phyloP scores from a whole-genome alignment of 805 yeast genomes.

The Candida morakotiae region DNA sequence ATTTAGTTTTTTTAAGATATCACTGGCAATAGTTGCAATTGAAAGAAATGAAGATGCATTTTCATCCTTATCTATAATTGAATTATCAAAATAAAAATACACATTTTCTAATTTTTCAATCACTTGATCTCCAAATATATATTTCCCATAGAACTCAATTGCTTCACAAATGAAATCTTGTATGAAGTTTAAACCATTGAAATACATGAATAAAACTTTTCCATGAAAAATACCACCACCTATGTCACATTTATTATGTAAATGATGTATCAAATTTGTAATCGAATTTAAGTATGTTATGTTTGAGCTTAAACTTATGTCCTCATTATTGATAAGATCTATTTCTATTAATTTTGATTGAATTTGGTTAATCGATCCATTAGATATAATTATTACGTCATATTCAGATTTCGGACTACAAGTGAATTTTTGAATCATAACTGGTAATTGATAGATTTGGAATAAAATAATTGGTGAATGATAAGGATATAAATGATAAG shows the following conservation, averaged over 20 bases:
- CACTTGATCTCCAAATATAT: not conserved
- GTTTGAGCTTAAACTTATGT: slow-evolving; percentile 18
- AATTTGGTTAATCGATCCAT: slow-evolving; percentile 29
- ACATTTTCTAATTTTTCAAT: slow-evolving; percentile 19
- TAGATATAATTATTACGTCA: slow-evolving; percentile 31
- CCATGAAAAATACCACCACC: slow-evolving; percentile 16
- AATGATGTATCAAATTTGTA: slow-evolving; percentile 15
- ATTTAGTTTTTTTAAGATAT: slow-evolving; percentile 29
- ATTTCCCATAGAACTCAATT: slow-evolving; percentile 22
- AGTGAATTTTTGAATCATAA: slow-evolving; percentile 33
- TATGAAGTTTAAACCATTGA: slow-evolving; percentile 28
- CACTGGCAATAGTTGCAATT: slow-evolving; percentile 27
- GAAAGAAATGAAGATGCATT: slow-evolving; percentile 18
- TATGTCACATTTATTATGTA: slow-evolving; percentile 6
- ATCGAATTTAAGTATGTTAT: slow-evolving; percentile 24
- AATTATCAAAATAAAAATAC: slow-evolving; percentile 31
- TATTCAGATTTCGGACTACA: slow-evolving; percentile 29
- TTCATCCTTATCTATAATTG: slow-evolving; percentile 14
- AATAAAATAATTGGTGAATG: slow-evolving; percentile 16
- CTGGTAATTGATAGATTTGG: slow-evolving; percentile 2
- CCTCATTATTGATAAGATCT: slow-evolving; percentile 15
- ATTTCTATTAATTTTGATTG: slow-evolving; percentile 21
- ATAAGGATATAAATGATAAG: too few species aligned
- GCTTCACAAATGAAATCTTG: slow-evolving; percentile 27
- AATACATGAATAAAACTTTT: slow-evolving; percentile 34